Evolutionary conservation across 1,284 basidiomycete genomes (phyloP).

Genomic region (Trichosporon sp.): DNA sequence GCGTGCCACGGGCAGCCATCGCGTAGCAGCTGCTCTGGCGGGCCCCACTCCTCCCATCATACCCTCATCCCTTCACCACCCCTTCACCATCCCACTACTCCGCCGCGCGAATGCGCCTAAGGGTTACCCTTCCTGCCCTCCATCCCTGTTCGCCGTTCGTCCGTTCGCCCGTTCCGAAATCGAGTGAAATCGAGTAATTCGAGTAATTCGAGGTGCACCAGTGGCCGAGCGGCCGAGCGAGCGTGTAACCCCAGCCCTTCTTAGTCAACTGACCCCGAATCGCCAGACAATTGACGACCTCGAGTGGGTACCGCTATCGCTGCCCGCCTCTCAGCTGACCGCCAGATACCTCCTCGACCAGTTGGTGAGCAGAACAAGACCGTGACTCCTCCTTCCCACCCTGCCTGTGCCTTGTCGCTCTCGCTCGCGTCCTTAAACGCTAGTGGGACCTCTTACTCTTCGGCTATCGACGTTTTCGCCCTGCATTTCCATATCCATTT

Average conservation of each 20-base stretch:
- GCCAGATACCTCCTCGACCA: conserved; percentile 45
- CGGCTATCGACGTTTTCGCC: too few species aligned
- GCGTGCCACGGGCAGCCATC: background rate
- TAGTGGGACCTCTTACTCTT: background rate
- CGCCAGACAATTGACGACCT: conserved; percentile 21
- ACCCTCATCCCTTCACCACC: background rate
- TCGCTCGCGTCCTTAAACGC: too few species aligned
- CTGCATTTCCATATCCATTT: background rate
- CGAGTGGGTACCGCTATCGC: conserved; percentile 13
- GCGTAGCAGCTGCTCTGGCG: background rate
- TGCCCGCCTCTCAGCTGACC: background rate
- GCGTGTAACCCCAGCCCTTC: too few species aligned
- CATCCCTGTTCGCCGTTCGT: background rate
- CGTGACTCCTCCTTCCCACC: background rate
- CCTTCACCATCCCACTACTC: background rate
- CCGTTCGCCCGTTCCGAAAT: background rate
- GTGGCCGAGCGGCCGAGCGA: too few species aligned
- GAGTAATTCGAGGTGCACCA: background rate
- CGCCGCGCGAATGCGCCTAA: background rate
- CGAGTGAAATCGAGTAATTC: background rate
- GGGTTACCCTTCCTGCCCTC: background rate
- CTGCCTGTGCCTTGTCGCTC: background rate
- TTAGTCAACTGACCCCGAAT: background rate
- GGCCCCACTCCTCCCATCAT: background rate
- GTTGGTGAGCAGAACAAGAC: conserved; percentile 23